A percentile compares a stretch with the other conserved stretches of the same genome.
Conservation (phyloP, 2,329 filamentous ascomycete genomes). For the Fusarium tjaetaba region DNA sequence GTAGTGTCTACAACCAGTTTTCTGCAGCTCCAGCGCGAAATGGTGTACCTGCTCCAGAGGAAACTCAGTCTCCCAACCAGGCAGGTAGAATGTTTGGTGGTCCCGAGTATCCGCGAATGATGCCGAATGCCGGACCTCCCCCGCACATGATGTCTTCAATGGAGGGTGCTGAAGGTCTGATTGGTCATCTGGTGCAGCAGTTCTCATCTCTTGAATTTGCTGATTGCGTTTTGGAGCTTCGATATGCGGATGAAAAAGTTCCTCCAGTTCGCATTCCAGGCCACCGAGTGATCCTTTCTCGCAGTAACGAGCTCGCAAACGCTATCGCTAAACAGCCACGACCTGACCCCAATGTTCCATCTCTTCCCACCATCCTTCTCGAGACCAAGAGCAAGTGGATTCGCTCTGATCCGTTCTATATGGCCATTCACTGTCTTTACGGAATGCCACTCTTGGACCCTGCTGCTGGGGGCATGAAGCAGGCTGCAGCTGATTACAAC, state of each 20-base stretch:
- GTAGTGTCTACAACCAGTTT: conserved; percentile 53
- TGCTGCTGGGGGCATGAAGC: conserved; percentile 41
- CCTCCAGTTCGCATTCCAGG: conserved; percentile 58
- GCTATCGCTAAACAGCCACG: conserved; percentile 47
- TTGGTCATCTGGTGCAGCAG: conserved; percentile 53
- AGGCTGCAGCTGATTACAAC: conserved; percentile 51
- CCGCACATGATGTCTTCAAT: conserved; percentile 42
- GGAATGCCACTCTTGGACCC: conserved; percentile 60
- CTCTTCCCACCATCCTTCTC: conserved; percentile 51
- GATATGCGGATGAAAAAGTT: conserved; percentile 53
- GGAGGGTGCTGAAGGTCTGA: conserved; percentile 51
- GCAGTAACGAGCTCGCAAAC: conserved; percentile 52
- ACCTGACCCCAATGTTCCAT: conserved; percentile 38
- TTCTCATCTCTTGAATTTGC: conserved; percentile 48
- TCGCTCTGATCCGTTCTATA: conserved; percentile 65
- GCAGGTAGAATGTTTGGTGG: conserved; percentile 47
- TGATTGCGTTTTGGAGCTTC: conserved; percentile 60
- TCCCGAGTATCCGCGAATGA: conserved; percentile 48
- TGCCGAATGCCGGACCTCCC: conserved; percentile 45
- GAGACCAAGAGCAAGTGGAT: conserved; percentile 63
- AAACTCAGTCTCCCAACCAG: conserved; percentile 43
- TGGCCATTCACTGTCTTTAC: conserved; percentile 67
- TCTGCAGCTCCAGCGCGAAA: conserved; percentile 53
- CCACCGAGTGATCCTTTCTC: conserved; percentile 66
- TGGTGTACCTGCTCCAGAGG: conserved; percentile 43